These are phyloP conservation scores for Quaeritorhiza haematococci DNA, from an alignment of 371 early-diverging fungal genomes.

Conservation along the genomic window DNA sequence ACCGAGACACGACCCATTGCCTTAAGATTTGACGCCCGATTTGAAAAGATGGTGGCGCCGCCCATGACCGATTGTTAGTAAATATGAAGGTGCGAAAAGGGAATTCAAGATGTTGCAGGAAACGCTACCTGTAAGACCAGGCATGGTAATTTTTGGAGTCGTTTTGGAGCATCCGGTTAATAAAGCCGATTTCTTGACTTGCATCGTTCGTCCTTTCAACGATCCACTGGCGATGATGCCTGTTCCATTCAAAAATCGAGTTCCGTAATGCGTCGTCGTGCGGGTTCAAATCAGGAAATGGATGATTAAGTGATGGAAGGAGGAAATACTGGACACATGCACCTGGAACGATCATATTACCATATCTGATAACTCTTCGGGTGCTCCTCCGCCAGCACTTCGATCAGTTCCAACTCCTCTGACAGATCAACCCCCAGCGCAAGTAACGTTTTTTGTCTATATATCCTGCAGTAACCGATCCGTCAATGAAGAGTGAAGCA, in stretches of 20 bases:
- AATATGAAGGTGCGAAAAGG: not conserved
- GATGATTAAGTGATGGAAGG: not conserved
- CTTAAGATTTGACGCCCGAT: too few species aligned
- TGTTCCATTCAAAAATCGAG: conserved; percentile 15
- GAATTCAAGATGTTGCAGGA: conserved; percentile 2
- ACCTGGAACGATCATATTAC: too few species aligned
- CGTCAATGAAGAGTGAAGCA: not conserved
- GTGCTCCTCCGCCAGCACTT: conserved; percentile 61
- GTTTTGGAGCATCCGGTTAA: conserved; percentile 60
- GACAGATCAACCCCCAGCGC: conserved; percentile 56
- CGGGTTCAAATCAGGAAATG: not conserved
- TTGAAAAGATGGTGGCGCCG: too few species aligned
- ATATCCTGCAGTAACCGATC: conserved; percentile 55
- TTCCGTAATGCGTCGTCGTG: conserved; percentile 3
- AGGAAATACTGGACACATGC: not conserved
- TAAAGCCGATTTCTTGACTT: conserved; percentile 58
- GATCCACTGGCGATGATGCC: conserved; percentile 87
- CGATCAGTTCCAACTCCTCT: conserved; percentile 72
- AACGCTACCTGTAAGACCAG: conserved; percentile 75
- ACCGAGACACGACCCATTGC: conserved; percentile 82
- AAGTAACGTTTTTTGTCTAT: conserved; percentile 73
- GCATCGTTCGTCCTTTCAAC: conserved; percentile 56
- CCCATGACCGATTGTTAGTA: too few species aligned
- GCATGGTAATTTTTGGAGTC: conserved; percentile 98
- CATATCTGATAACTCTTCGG: conserved; percentile 95